Conservation (phyloP, 805 yeast species). For the Spencermartinsiella europaea region DNA sequence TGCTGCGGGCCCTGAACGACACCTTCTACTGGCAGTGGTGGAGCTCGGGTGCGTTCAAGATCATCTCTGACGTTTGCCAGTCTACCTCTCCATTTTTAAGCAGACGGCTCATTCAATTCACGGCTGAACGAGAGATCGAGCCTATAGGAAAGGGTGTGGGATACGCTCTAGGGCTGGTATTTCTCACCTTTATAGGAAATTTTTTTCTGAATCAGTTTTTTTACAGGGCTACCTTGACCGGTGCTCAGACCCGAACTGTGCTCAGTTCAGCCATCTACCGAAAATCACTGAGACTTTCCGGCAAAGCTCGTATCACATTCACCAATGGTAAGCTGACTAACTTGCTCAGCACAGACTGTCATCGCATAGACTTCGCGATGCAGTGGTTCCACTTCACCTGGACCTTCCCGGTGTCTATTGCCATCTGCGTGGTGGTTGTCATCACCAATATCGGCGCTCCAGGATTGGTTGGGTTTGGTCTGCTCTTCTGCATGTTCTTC, state of each 20-base stretch:
- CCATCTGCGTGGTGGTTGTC: slow-evolving; percentile 59
- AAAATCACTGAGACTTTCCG: slow-evolving; percentile 60
- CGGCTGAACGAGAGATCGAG: slow-evolving; percentile 45
- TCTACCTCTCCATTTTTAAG: slow-evolving; percentile 65
- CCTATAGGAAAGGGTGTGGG: slow-evolving; percentile 57
- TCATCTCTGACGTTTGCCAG: slow-evolving; percentile 31
- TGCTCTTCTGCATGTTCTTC: slow-evolving; percentile 35
- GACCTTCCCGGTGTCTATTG: slow-evolving; percentile 59
- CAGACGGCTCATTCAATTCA: slow-evolving; percentile 57
- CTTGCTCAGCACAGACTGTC: slow-evolving; percentile 72
- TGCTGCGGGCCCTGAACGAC: slow-evolving; percentile 34
- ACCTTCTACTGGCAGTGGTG: slow-evolving; percentile 34
- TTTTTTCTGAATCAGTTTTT: slow-evolving; percentile 57
- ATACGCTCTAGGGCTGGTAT: slow-evolving; percentile 63
- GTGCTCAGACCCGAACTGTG: slow-evolving; percentile 66
- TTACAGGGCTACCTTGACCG: slow-evolving; percentile 54
- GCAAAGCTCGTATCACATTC: slow-evolving; percentile 51
- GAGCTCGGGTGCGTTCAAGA: slow-evolving; percentile 31
- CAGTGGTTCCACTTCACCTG: slow-evolving; percentile 61
- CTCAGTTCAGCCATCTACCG: slow-evolving; percentile 64
- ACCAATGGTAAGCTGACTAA: slow-evolving; percentile 72
- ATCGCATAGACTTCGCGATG: slow-evolving; percentile 74
- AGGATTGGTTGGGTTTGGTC: slow-evolving; percentile 64
- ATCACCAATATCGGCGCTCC: slow-evolving; percentile 66
- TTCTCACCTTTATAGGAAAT: slow-evolving; percentile 48